Conservation (phyloP, 495 filamentous ascomycete genomes). For the Aeminium ludgeri region DNA sequence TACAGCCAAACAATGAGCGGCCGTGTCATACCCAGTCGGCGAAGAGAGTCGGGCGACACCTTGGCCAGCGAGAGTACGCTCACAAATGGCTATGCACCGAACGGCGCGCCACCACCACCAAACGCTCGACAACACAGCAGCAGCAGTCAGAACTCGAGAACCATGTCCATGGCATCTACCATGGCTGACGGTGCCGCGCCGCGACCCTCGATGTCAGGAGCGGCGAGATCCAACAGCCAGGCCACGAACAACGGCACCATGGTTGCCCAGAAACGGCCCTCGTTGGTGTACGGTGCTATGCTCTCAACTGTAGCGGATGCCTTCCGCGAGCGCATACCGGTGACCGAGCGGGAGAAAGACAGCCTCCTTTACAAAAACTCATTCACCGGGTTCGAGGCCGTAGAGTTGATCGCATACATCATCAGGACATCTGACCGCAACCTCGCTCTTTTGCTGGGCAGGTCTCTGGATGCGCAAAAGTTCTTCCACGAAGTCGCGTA, state of each 20-base stretch:
- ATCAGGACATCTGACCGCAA: conserved; percentile 95
- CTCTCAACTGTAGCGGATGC: conserved; percentile 80
- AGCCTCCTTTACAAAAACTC: conserved; percentile 92
- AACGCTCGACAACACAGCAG: conserved; percentile 26
- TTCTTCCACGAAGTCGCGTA: conserved; percentile 99
- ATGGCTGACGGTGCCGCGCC: conserved; percentile 16
- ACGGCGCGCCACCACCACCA: neutral
- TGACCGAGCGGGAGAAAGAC: conserved; percentile 87
- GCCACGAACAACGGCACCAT: conserved; percentile 26
- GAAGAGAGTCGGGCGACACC: conserved; percentile 35
- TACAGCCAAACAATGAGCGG: conserved; percentile 80
- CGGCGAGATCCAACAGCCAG: conserved; percentile 25
- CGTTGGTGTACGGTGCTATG: conserved; percentile 82
- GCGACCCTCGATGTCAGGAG: conserved; percentile 18
- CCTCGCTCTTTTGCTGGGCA: conserved; percentile 78
- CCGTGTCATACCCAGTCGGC: conserved; percentile 58
- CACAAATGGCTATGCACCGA: conserved; percentile 9
- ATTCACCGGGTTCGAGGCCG: conserved; percentile 86
- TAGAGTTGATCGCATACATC: conserved; percentile 84
- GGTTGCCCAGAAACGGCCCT: conserved; percentile 40
- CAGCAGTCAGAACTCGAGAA: conserved; percentile 31
- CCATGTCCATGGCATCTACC: conserved; percentile 87
- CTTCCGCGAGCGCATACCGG: conserved; percentile 67
- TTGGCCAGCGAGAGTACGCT: conserved; percentile 7
- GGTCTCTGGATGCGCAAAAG: conserved; percentile 92